Conservation (phyloP, 495 filamentous ascomycete species). For the Tuber indicum region DNA sequence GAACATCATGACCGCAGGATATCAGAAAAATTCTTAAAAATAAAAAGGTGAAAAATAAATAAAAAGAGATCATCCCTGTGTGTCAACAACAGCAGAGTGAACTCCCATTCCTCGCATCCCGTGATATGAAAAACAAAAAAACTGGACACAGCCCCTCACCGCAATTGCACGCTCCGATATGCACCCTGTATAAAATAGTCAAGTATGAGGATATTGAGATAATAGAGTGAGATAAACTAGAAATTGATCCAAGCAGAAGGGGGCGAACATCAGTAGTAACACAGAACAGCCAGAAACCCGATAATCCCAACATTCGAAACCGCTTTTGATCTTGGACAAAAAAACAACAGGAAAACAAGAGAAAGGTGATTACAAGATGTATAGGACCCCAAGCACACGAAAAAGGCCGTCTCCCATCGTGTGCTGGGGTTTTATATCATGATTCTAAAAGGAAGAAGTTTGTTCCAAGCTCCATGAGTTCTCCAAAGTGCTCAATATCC, state of each 20-base stretch:
- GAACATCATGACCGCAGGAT: background rate
- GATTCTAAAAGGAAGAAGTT: background rate
- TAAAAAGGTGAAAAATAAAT: background rate
- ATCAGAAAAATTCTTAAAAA: background rate
- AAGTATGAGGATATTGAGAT: constrained; percentile 24
- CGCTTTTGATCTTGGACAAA: background rate
- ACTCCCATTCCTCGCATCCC: background rate
- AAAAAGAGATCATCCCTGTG: background rate
- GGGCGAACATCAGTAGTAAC: constrained; percentile 4
- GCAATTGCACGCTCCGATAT: constrained; percentile 36
- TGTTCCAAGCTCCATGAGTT: background rate
- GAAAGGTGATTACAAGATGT: background rate
- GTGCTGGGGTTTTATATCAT: background rate
- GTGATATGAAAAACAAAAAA: constrained; percentile 10
- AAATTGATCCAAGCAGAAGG: constrained; percentile 12
- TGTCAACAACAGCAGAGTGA: background rate
- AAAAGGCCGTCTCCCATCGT: background rate
- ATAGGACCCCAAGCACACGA: background rate
- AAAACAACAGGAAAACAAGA: background rate
- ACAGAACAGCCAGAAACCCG: background rate
- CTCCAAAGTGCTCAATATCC: background rate
- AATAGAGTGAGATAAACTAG: constrained; percentile 20
- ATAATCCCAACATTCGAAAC: background rate
- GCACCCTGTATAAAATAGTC: constrained; percentile 32
- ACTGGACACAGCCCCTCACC: constrained; percentile 25